Conservation (phyloP, 192 early-diverging fungal species). For the Backusella australiensis region DNA sequence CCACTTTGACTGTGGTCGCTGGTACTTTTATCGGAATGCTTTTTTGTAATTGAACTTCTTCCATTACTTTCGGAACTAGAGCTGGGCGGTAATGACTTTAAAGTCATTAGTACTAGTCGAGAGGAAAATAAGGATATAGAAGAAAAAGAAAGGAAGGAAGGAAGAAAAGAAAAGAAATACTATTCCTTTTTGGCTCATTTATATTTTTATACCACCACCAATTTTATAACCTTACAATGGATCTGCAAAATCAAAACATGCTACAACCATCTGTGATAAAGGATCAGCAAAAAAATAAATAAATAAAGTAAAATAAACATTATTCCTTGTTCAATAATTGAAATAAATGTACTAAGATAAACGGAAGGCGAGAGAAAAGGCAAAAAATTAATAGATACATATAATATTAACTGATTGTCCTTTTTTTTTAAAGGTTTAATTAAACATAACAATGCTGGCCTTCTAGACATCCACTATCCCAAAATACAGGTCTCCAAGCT, state of each 20-base stretch:
- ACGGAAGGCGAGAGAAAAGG: not conserved
- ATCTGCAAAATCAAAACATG: not conserved
- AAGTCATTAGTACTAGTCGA: not conserved
- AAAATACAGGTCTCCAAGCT: no score
- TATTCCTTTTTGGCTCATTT: not conserved
- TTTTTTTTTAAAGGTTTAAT: no score
- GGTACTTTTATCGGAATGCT: not conserved
- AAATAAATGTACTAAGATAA: not conserved
- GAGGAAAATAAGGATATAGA: not conserved
- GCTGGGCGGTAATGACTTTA: not conserved
- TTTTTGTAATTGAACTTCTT: not conserved
- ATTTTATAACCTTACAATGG: not conserved
- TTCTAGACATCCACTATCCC: no score
- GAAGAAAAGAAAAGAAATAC: not conserved
- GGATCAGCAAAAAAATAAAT: not conserved
- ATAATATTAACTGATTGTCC: no score
- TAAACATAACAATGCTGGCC: no score
- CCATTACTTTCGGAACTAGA: slow-evolving; percentile 2
- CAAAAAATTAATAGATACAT: no score
- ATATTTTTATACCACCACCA: not conserved
- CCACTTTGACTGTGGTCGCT: not conserved
- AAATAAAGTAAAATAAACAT: not conserved
- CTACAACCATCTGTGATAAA: not conserved
- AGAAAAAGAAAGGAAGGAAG: not conserved
- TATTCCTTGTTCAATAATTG: not conserved